These are phyloP conservation scores for Daedaleopsis sinensis DNA, from an alignment of 768 basidiomycete genomes.

Conservation along the genomic window DNA sequence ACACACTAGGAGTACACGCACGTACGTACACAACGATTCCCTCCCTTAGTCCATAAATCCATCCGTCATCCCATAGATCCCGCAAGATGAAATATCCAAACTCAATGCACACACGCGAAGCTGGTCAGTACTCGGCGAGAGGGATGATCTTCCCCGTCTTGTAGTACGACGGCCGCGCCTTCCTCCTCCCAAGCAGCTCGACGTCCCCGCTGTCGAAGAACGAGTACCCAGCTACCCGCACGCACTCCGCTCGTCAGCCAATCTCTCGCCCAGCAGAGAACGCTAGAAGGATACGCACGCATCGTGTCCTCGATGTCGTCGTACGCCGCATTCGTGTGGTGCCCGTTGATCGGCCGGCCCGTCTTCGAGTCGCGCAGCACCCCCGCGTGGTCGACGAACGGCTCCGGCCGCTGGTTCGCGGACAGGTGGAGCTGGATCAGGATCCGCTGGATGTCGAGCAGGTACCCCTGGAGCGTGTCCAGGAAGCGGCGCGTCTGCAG, in stretches of 20 bases:
- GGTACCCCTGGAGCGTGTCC: slow-evolving; percentile 81
- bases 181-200: slow-evolving; percentile 65
- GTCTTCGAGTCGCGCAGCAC: slow-evolving; percentile 77
- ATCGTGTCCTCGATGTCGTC: slow-evolving; percentile 55
- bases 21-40: too few species aligned
- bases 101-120: too few species aligned
- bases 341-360: slow-evolving; percentile 62
- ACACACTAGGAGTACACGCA: too few species aligned
- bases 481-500: slow-evolving; percentile 90
- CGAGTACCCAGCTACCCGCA: slow-evolving; percentile 67
- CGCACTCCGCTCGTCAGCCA: slow-evolving; percentile 8
- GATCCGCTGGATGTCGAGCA: slow-evolving; percentile 80
- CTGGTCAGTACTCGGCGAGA: slow-evolving; percentile 27
- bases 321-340: slow-evolving; percentile 27
- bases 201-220: slow-evolving; percentile 85
- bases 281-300: slow-evolving; percentile 48
- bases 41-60: too few species aligned
- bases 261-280: slow-evolving; percentile 1
- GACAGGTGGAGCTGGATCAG: slow-evolving; percentile 79
- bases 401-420: slow-evolving; percentile 82
- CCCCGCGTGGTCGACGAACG: slow-evolving; percentile 80
- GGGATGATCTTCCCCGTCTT: slow-evolving; percentile 51
- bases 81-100: too few species aligned
- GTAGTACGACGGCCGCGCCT: slow-evolving; percentile 59
- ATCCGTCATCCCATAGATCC: too few species aligned